These are phyloP conservation scores for Dioscorea cayenensis DNA, from an alignment of 116 monocot genomes.

Conservation along the genomic window DNA sequence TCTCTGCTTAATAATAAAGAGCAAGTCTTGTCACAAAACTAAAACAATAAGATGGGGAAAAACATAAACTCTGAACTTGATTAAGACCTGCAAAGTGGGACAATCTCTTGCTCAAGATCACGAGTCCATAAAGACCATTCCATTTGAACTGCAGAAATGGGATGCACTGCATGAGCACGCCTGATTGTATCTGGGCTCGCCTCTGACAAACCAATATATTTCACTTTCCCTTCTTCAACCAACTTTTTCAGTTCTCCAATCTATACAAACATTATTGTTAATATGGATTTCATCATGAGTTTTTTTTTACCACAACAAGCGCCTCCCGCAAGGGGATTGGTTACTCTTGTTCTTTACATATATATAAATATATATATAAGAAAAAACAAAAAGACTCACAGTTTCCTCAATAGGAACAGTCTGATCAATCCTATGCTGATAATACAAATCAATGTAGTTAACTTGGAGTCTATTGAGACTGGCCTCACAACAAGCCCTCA, in stretches of 20 bases:
- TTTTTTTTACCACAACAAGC: too few relatives aligned
- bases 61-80: too few relatives aligned
- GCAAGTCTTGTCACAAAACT: too few relatives aligned
- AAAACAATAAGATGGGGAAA: too few relatives aligned
- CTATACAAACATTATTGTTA: too few relatives aligned
- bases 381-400: too few relatives aligned
- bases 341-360: too few relatives aligned
- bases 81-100: slow-evolving; percentile 41
- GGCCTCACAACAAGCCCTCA: slow-evolving; percentile 37
- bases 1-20: slow-evolving; percentile 17
- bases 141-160: slow-evolving; percentile 68
- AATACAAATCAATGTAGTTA: slow-evolving; percentile 53
- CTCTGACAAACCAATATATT: slow-evolving; percentile 72
- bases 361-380: too few relatives aligned
- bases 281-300: too few relatives aligned
- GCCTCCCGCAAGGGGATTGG: too few relatives aligned
- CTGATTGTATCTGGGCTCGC: slow-evolving; percentile 74
- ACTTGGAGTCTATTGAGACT: slow-evolving; percentile 38
- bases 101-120: slow-evolving; percentile 62
- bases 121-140: slow-evolving; percentile 83
- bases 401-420: too few relatives aligned
- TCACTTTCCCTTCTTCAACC: slow-evolving; percentile 35
- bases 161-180: slow-evolving; percentile 74
- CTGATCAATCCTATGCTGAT: slow-evolving; percentile 18
- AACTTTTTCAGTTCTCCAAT: slow-evolving; percentile 42